Percentiles rank a stretch among this genome's conserved stretches.
Conservation (phyloP, 2,329 filamentous ascomycete species). For the Fusarium nurragi region DNA sequence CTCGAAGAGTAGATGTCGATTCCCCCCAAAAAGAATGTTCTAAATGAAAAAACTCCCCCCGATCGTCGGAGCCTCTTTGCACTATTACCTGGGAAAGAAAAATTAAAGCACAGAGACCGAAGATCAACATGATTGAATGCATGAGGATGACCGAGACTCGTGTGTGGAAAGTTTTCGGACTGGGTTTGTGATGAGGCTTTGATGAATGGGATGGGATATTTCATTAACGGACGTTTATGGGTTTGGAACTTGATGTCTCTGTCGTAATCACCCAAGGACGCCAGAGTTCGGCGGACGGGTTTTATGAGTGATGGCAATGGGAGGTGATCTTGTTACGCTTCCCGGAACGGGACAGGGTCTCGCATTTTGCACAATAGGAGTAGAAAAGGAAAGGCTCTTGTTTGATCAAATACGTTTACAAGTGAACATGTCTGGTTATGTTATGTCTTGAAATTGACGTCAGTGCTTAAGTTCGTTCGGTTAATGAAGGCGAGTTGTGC, state of each 20-base stretch:
- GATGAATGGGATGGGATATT: constrained; percentile 10
- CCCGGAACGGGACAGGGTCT: constrained; percentile 46
- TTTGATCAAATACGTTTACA: constrained; percentile 40
- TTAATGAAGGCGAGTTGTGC: background rate
- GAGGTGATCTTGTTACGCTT: constrained; percentile 47
- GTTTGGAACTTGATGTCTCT: constrained; percentile 12
- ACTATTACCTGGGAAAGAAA: constrained; percentile 40
- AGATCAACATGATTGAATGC: constrained; percentile 44
- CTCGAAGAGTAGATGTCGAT: constrained; percentile 49
- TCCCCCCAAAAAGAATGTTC: constrained; percentile 46
- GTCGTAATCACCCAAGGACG: constrained; percentile 39
- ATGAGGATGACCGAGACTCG: constrained; percentile 40
- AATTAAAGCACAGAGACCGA: constrained; percentile 50
- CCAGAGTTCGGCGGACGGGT: constrained; percentile 38
- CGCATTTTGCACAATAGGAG: constrained; percentile 51
- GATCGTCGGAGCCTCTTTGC: constrained; percentile 45
- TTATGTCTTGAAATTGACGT: background rate
- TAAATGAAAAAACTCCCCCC: constrained; percentile 47
- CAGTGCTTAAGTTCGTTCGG: background rate
- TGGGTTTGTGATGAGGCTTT: constrained; percentile 15
- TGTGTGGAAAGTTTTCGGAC: constrained; percentile 26
- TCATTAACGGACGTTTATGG: constrained; percentile 14
- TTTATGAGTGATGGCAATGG: constrained; percentile 42
- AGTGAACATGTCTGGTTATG: constrained; percentile 8
- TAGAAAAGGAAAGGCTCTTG: constrained; percentile 51